Evolutionary conservation across 805 yeast species (phyloP), one percentile per base, ranked within the genome.

Genomic region (Alloascoidea hylecoeti): DNA sequence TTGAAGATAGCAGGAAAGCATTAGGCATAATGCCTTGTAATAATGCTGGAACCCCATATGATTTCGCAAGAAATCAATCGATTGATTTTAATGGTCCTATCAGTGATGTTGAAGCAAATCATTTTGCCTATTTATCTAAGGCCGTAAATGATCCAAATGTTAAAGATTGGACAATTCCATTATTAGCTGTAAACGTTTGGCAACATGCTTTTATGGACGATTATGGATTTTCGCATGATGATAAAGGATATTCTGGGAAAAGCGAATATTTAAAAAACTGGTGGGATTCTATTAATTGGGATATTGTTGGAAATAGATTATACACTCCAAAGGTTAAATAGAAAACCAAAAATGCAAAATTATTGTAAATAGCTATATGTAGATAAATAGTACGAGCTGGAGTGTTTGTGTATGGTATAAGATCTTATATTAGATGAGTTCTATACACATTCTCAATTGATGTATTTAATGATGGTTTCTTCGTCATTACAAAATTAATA

Each of bases 211-310:
- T 78, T 56, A 49, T 85, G 35, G 61, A 70, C 17, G 97, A 92
- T 57, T 89, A 78, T 58, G 95, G 96, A 35, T 68, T 83, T 38
- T 23, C n/a, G 30, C 9, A 23, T n/a, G n/a, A n/a, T n/a, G n/a
- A n/a, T n/a, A n/a, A n/a, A n/a, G n/a, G n/a, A n/a, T n/a, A n/a
- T n/a, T 52, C 49, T 16, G 94, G 92, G 16, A 80, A 78, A 60
- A 63, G 70, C 34, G 64, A 69, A 38, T 92, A 81, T 57, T 67
- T 92, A 46, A 70, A 71, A 43, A 78, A 77, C 44, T 77, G 78
- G 51, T 77, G 94, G 75, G 70, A 75, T 38, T 67, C 84, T 46
- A 69, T 88, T 42, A 78, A 89, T 60, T 92, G 98, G 98, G 68
- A 74, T n/a, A n/a, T 23, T 23, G 30, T 23, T 9, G n/a, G 30